Base-by-base conservation (phyloP, 2,329 filamentous ascomycete genomes). In the Harringtonia lauricola region DNA sequence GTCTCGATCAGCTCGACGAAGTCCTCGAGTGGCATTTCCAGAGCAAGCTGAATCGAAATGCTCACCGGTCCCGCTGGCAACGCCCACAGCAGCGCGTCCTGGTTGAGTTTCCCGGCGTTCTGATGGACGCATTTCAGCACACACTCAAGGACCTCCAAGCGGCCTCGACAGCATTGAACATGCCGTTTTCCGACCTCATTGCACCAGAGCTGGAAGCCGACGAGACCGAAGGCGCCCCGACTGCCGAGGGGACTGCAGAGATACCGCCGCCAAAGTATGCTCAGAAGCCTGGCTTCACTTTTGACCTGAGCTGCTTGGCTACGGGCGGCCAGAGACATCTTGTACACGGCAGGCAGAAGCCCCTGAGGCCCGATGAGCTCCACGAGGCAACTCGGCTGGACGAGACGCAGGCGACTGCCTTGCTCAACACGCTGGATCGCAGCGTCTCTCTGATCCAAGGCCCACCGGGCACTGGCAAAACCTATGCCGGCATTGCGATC, bases 401-500 rank as follows among this genome's bases (percentile, higher is more conserved):
- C 49, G 44, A 52, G 1, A 68, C 65, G 0, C 71, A 76, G 47
- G 68, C 70, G 5, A 46, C 51, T 4, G 75, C 77, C 2, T 56
- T 83, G 1, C 49, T 80, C 0, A 60, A 67, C 17, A 67, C 74
- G 3, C 57, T 85, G 1, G 65, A 62, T 1, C 64, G 68, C 1
- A 66, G 67, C 29, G 57, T 83, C 9, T 71, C 76, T 1, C 62
- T 84, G 5, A 80, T 84, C 12, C 80, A 86, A 60, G 82, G 82
- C 0, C 81, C 81, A 0, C 81, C 81, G 0, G 81, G 82, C 0
- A 86, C 81, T 0, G 81, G 82, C 0, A 86, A 86, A 54, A 73
- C 67, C 4, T 83, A 71, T 49, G 66, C 71, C 0, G 80, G 79
- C 3, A 66, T 76, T 2, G 65, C 71, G 36, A 55, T 84, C n/a